Base-by-base conservation (phyloP, 2,329 filamentous ascomycete species). In the Phoma herbarum region DNA sequence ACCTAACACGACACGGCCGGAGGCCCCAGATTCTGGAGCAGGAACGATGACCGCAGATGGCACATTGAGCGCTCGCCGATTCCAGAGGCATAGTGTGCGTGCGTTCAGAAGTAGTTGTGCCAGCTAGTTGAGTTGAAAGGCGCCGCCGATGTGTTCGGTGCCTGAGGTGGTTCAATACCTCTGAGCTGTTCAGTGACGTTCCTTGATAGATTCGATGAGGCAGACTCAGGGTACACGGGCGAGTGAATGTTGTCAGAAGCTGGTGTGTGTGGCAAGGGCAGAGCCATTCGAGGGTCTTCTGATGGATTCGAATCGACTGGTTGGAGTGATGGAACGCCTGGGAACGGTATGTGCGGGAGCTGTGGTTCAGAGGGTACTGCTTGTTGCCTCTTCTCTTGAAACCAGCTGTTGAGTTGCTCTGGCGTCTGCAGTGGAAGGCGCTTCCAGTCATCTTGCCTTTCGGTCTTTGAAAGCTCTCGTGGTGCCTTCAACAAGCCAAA, bases 401-500 rank as follows among this genome's bases (percentile, higher is more conserved):
- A 64, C 70, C 70, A 73, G 6, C 31, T 53, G 5, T 42, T 25
- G 18, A 73, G 57, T n/a, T 73, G 62, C 28, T 69, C 57, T 28
- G 39, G 56, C 4, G 67, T 66, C 25, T 52, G 57, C 20, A 72
- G 53, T 31, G 68, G 66, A 28, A 64, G 60, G 16, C 55, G 66
- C 57, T 61, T 68, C 69, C 68, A 71, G 22, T 70, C 64, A 2
- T 64, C 62, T 20, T 69, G 62, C 45, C 61, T 68, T 14, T 71
- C 67, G 2, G 56, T 52, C 49, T 72, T 72, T 18, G 69, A 65
- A 37, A 53, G 60, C n/a, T 62, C 55, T 18, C 44, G 59, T n/a
- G 26, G 42, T 42, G 53, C 20, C 7, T 48, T 58, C 2, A 51
- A 14, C 3, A 58, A 20, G n/a, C 26, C 28, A 9, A 43, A 25